Evolutionary conservation across 2,329 filamentous ascomycete genomes (phyloP).

Genomic region (Phyllosticta paracitricarpa): DNA sequence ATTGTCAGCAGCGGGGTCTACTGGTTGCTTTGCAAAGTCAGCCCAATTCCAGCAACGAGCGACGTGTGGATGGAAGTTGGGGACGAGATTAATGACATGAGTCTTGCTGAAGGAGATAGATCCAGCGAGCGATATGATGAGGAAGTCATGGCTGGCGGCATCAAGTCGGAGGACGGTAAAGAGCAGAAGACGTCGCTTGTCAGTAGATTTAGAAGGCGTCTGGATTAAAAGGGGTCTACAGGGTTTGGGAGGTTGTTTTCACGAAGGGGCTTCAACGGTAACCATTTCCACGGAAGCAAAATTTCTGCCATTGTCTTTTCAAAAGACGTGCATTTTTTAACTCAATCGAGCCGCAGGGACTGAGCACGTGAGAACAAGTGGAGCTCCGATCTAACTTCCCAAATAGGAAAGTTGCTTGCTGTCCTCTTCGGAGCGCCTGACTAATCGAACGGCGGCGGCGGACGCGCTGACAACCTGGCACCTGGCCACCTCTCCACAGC

Average conservation of each 20-base stretch:
- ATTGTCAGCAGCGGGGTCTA: slow-evolving; percentile 59
- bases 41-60: slow-evolving; percentile 64
- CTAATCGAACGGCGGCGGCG: background rate
- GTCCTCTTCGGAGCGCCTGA: background rate
- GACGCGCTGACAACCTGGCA: background rate
- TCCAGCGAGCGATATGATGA: slow-evolving; percentile 2
- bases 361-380: background rate
- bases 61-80: slow-evolving; percentile 69
- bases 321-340: background rate
- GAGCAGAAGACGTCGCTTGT: background rate
- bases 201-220: background rate
- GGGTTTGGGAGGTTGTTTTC: background rate
- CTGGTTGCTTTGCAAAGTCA: slow-evolving; percentile 58
- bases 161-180: background rate
- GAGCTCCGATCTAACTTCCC: background rate
- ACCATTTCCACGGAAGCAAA: background rate
- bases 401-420: background rate
- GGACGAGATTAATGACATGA: slow-evolving; percentile 40
- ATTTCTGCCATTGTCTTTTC: background rate
- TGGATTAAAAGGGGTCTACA: background rate
- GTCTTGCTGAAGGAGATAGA: slow-evolving; percentile 20
- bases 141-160: slow-evolving; percentile 6
- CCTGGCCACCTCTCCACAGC: background rate
- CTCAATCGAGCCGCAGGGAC: background rate
- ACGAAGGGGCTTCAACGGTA: background rate